These are phyloP conservation scores for Penicillium frequentans DNA, from an alignment of 2,329 filamentous ascomycete species.

Conservation along the genomic window DNA sequence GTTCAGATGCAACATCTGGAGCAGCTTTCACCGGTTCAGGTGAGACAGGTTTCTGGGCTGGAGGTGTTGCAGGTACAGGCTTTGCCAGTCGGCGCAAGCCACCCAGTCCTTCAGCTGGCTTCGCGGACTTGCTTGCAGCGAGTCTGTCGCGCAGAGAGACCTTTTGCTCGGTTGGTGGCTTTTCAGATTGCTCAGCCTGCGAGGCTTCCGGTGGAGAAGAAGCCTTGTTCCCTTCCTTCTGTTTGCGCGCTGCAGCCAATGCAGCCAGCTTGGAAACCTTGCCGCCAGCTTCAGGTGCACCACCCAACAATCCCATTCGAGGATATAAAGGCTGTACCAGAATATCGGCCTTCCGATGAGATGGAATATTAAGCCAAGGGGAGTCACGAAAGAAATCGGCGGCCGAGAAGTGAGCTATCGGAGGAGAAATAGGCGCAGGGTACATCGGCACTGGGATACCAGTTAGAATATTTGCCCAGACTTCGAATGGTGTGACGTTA, in stretches of 20 bases:
- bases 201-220: slow-evolving; percentile 11
- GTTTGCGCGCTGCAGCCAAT: slow-evolving; percentile 80
- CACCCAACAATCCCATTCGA: slow-evolving; percentile 73
- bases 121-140: slow-evolving; percentile 28
- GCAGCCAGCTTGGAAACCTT: slow-evolving; percentile 91
- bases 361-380: slow-evolving; percentile 77
- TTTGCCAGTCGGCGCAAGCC: slow-evolving; percentile 19
- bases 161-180: slow-evolving; percentile 19
- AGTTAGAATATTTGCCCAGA: slow-evolving; percentile 39
- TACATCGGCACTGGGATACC: slow-evolving; percentile 34
- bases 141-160: slow-evolving; percentile 43
- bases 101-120: slow-evolving; percentile 23
- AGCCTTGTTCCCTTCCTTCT: slow-evolving; percentile 69
- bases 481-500: slow-evolving; percentile 29
- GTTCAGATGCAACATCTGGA: slow-evolving; percentile 1
- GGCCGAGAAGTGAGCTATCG: slow-evolving; percentile 44
- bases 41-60: slow-evolving; percentile 18
- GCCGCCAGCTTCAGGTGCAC: slow-evolving; percentile 60
- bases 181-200: slow-evolving; percentile 7
- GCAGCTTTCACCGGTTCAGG: slow-evolving; percentile 17
- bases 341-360: slow-evolving; percentile 61
- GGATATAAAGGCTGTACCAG: slow-evolving; percentile 62
- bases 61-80: slow-evolving; percentile 10
- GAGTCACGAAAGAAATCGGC: slow-evolving; percentile 75
- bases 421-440: slow-evolving; percentile 21